Conservation (phyloP, 768 basidiomycete species). For the Podaxis sp. region DNA sequence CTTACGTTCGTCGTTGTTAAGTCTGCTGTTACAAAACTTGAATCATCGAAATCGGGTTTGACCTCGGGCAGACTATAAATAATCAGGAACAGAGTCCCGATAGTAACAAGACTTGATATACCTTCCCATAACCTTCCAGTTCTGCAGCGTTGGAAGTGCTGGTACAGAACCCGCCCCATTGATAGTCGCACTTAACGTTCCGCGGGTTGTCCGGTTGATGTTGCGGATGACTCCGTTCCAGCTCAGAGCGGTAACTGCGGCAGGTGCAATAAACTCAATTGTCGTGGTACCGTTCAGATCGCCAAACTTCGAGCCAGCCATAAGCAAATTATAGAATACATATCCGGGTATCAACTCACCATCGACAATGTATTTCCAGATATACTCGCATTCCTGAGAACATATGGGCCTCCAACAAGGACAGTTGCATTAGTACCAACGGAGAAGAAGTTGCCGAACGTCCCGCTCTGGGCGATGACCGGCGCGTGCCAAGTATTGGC, state of each 20-base stretch:
- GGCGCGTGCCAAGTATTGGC: constrained; percentile 79
- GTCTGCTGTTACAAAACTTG: constrained; percentile 61
- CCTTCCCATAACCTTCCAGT: constrained; percentile 52
- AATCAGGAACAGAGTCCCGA: constrained; percentile 11
- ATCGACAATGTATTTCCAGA: constrained; percentile 52
- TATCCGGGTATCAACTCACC: constrained; percentile 13
- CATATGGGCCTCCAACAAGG: constrained; percentile 65
- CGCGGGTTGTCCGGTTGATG: constrained; percentile 25
- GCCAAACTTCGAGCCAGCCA: constrained; percentile 33
- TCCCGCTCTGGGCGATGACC: constrained; percentile 43
- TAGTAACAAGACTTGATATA: constrained; percentile 15
- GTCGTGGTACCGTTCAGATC: constrained; percentile 49
- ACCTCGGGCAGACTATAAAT: constrained; percentile 75
- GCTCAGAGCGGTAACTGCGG: constrained; percentile 28
- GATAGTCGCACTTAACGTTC: constrained; percentile 29
- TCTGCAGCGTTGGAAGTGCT: constrained; percentile 31
- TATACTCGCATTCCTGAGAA: constrained; percentile 56
- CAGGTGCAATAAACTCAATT: constrained; percentile 42
- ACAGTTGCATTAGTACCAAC: constrained; percentile 70
- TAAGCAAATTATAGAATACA: background rate
- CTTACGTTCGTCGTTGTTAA: constrained; percentile 71
- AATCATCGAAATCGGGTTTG: constrained; percentile 54
- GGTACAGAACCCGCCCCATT: constrained; percentile 16
- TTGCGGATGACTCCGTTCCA: constrained; percentile 39
- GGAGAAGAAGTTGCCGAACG: constrained; percentile 64